Evolutionary conservation across 202 grass and related monocot species (phyloP).

Genomic region (Panicum virgatum): DNA sequence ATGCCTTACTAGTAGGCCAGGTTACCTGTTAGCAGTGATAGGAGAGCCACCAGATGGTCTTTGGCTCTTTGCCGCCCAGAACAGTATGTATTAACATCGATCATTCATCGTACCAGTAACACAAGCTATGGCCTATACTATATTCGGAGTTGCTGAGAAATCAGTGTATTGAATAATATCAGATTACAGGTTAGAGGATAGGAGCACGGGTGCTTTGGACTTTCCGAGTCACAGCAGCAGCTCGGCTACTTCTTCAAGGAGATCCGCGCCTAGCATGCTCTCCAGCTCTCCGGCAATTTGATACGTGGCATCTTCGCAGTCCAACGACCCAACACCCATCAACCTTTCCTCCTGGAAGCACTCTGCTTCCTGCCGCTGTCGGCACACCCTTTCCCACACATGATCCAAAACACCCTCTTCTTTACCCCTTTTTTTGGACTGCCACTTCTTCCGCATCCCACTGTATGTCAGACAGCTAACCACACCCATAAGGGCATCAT

Average conservation of each 20-base stretch:
- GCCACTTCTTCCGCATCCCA: background rate
- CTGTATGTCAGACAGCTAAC: slow-evolving; percentile 8
- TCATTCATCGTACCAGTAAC: no score
- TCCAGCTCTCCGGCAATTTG: slow-evolving; percentile 45
- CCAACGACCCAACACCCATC: slow-evolving; percentile 55
- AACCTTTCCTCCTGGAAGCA: slow-evolving; percentile 45
- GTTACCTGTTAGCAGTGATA: no score
- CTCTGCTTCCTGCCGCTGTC: slow-evolving; percentile 44
- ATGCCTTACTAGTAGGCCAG: no score
- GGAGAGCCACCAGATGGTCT: no score
- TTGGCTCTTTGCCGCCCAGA: no score
- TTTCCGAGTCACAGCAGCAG: background rate
- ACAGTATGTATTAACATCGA: no score
- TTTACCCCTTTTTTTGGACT: slow-evolving; percentile 28
- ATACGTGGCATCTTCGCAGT: slow-evolving; percentile 27
- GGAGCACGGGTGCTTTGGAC: no score
- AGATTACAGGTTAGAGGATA: no score
- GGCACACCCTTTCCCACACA: slow-evolving; percentile 52
- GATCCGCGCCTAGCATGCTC: slow-evolving; percentile 47
- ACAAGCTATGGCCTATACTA: no score
- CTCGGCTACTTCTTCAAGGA: slow-evolving; percentile 52
- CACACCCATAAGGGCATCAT: slow-evolving; percentile 32
- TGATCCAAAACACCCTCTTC: slow-evolving; percentile 38
- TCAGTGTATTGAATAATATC: no score
- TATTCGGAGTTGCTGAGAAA: no score